Base-by-base conservation (phyloP, 2,329 filamentous ascomycete genomes). In the Paradendryphiella salina region DNA sequence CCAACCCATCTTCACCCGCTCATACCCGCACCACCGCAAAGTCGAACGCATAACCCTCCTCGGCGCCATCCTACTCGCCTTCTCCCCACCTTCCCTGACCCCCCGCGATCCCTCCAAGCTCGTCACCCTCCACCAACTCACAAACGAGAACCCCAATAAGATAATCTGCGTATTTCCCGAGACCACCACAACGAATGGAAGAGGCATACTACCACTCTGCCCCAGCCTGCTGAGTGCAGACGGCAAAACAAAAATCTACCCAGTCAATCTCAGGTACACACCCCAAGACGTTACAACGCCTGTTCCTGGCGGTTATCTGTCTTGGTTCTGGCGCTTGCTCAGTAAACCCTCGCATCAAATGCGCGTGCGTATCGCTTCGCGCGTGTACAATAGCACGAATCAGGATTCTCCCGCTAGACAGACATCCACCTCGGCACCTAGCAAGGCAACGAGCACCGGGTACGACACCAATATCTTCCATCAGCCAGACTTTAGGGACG, bases 141-240 rank as follows among this genome's bases (percentile, higher is more conserved):
- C 91, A 9, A 75, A 79, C 26, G 78, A 82, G 50, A 83, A 95
- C 69, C 90, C 90, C 0, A 80, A 83, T 50, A 85, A 90, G 37
- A 83, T 90, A 52, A 83, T 97, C 56, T 90, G 87, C 55, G 85
- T 96, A 1, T 96, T 97, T 71, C 93, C 94, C 10, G 94, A 99
- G 76, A 93, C 88, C 74, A 94, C 88, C 4, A 96, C 94, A 0
- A 96, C 90, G 36, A 99, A 99, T 69, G 93, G 93, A 56, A 87
- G 89, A 61, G 94, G 88, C 4, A 92, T 97, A 56, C 76, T 99
- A 10, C 89, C 90, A 1, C 84, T 96, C 47, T 90, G 88, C 54
- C 90, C 88, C 0, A 87, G 85, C 42, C 79, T 99, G 1, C 77
- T 94, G 2, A 82, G 85, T 13, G 83, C 84, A 0, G 84, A 86